Evolutionary conservation across 1,284 basidiomycete species (phyloP), one percentile per base, ranked within the genome.

Genomic region (Melampsora occidentalis): DNA sequence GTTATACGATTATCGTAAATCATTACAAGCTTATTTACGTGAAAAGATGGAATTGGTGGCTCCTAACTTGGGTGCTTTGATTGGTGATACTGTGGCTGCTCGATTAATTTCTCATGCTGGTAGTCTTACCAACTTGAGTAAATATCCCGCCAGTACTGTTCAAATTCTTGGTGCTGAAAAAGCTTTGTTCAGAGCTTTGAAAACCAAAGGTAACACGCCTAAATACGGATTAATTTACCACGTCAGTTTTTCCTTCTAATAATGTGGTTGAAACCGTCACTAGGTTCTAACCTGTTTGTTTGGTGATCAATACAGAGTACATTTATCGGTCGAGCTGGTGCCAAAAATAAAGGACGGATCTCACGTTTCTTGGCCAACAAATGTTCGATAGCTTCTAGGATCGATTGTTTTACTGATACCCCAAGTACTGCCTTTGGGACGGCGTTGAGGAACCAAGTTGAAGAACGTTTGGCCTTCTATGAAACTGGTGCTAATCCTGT

Each of bases 41-140:
- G 95, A 98, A 85, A 98, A 98, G 86, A 99, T 99, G 96, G 94
- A 96, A 85, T 88, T 91, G 68, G 95, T 99, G 77, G 96, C 96
- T 7, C 96, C 96, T 5, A 97, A 94, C 84, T 85, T 98, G 80
- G 94, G 95, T 0, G 94, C 94, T 12, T 87, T 99, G 78, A 89
- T 98, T 39, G 96, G 96, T 64, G 96, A 99, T 85, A 89, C 95
- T 76, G 94, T 98, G 80, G 94, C 94, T 69, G 96, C 96, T 10
- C 88, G 96, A 72, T 85, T 98, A 77, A 99, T 99, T 87, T 93
- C 91, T 80, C 96, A 99, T 83, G 94, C 96, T n/a, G 96, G 96
- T 42, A 94, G 92, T 81, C 87, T 99, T 83, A 96, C 94, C 79
- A 97, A 97, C 85, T 86, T 98, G 78, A 94, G 93, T 87, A 98